Percentiles rank a stretch among this genome's conserved stretches.
These are phyloP conservation scores for Zea luxurians DNA, from an alignment of 176 grass and related monocot species.

Conservation along the genomic window DNA sequence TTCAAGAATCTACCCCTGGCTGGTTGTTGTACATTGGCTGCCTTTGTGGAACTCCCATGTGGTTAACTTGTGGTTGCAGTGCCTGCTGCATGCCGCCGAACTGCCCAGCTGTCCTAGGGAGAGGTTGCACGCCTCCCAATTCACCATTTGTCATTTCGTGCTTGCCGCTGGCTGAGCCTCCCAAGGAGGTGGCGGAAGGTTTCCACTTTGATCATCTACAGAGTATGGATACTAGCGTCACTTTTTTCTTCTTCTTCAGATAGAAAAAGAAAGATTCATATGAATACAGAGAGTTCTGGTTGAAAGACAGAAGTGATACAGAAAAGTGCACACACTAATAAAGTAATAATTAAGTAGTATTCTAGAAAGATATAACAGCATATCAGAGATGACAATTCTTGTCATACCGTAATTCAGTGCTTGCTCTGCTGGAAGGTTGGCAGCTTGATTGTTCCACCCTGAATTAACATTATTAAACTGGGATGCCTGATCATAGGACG, in stretches of 20 bases:
- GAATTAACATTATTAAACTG: conserved; percentile 62
- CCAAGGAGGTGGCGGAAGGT: conserved; percentile 66
- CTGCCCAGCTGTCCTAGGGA: conserved; percentile 38
- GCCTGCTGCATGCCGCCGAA: conserved; percentile 43
- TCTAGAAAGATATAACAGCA: background rate
- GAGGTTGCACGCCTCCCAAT: conserved; percentile 55
- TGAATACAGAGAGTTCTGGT: background rate
- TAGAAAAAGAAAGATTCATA: conserved; percentile 9
- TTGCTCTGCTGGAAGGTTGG: conserved; percentile 48
- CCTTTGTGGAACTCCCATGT: conserved; percentile 54
- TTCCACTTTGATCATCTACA: conserved; percentile 70
- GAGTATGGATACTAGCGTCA: conserved; percentile 34
- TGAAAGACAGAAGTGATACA: background rate
- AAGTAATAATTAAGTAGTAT: conserved; percentile 3
- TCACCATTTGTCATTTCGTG: conserved; percentile 51
- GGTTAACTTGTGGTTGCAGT: conserved; percentile 44
- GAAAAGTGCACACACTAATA: background rate
- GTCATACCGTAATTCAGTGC: conserved; percentile 56
- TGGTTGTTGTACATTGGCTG: conserved; percentile 63
- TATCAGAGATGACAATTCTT: background rate
- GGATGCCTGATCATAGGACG: conserved; percentile 53
- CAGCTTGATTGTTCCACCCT: conserved; percentile 66
- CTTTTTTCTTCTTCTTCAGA: conserved; percentile 31
- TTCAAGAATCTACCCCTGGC: too few species aligned
- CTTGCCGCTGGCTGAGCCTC: conserved; percentile 46